Base-by-base conservation (phyloP, 768 basidiomycete species). In the Russula compacta region DNA sequence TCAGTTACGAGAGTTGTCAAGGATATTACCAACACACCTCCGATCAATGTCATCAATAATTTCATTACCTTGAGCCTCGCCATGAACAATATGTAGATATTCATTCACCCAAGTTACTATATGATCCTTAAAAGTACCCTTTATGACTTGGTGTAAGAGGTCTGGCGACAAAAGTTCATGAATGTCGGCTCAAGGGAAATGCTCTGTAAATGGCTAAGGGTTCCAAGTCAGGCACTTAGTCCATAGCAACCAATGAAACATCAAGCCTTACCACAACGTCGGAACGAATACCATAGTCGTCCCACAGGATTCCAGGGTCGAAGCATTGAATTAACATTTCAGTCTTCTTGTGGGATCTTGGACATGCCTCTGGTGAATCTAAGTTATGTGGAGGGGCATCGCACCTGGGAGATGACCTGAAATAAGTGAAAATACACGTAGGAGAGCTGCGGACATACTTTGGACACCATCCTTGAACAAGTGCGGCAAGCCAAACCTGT, bases 41-140 rank as follows among this genome's bases (percentile, higher is more conserved):
- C 21, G 24, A 19, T 62, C 61, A 19, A 62, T 63, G 6, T 63
- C 62, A 53, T 38, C 51, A 2, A 63, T 10, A 14, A 63, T 63
- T 19, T 19, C 9, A 24, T 54, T 39, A 12, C 51, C 62, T 10
- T 19, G 2, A 15, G 40, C 32, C 17, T 39, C 21, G 6, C 58
- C 58, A 33, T 63, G 58, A 4, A 12, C 19, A 2, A 19, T 6
- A 2, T n/a, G 3, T 1, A 63, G 24, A 24, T 59, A 63, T 39
- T 39, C 24, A 29, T 29, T 29, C 3, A 29, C 24, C 24, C 24
- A 29, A 3, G 24, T 29, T 29, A 29, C 24, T 29, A 29, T 3
- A 29, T 29, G 24, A 3, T 29, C 24, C 24, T 29, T 29, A 29
- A 29, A 29, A 3, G 24, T 29, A 29, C 24, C 24, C 3, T 29